Conservation (phyloP, 176 grass and related monocot species). For the Aegilops umbellulata region DNA sequence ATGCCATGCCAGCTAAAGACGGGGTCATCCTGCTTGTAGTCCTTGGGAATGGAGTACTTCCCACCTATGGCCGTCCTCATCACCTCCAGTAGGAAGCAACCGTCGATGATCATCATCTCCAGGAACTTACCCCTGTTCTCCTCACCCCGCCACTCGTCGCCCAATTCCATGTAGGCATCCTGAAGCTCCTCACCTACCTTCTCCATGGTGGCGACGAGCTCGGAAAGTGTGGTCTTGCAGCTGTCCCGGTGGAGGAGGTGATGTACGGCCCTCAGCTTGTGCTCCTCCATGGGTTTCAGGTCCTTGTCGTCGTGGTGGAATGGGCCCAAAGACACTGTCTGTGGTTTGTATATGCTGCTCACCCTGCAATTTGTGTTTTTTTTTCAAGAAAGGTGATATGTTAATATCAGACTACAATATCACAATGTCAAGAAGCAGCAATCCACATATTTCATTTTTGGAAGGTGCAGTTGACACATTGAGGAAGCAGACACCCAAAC, state of each 20-base stretch:
- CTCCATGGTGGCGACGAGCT: conserved; percentile 19
- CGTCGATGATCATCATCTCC: conserved; percentile 54
- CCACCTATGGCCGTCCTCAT: conserved; percentile 3
- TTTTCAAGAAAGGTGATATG: no score
- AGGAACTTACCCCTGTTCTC: conserved; percentile 28
- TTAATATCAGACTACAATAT: no score
- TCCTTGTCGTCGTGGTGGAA: conserved; percentile 40
- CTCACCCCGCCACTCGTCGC: conserved; percentile 14
- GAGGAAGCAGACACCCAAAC: no score
- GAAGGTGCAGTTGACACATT: no score
- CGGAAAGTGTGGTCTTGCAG: neutral
- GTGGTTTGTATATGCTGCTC: conserved; percentile 29
- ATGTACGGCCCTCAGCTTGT: conserved; percentile 50
- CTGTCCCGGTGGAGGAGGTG: conserved; percentile 36
- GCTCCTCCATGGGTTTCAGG: conserved; percentile 55
- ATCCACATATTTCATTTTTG: no score
- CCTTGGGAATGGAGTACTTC: neutral
- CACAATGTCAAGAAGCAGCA: no score
- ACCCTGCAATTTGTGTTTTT: no score
- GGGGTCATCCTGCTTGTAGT: conserved; percentile 44
- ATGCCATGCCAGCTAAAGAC: conserved; percentile 59
- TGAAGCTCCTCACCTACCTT: conserved; percentile 18
- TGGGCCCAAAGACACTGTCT: conserved; percentile 56
- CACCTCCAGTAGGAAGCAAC: conserved; percentile 72
- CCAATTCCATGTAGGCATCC: conserved; percentile 38